phyloP scores from a whole-genome alignment of 208 protist species.

The Phytomonas sp. region DNA sequence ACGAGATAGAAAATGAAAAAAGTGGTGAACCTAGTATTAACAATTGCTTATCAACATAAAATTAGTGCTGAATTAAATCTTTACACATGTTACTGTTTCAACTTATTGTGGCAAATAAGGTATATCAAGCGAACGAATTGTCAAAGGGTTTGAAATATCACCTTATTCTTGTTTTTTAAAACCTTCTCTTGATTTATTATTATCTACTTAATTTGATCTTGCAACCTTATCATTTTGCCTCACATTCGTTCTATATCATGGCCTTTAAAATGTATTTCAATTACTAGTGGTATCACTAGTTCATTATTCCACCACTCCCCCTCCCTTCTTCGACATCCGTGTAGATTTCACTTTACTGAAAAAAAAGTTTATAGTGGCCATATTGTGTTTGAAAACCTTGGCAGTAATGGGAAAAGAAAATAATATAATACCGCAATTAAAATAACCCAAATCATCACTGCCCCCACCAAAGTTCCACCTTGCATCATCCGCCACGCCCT shows the following conservation, averaged over 20 bases:
- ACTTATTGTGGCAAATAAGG: neutral
- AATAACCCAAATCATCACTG: conserved; percentile 24
- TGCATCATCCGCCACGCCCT: conserved; percentile 33
- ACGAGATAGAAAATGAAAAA: neutral
- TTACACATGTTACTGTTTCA: neutral
- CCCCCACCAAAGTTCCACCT: conserved; percentile 33
- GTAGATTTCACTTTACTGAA: neutral
- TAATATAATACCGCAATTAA: conserved; percentile 75
- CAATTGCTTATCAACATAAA: conserved; percentile 5
- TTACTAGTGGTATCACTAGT: neutral
- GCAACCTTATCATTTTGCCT: neutral
- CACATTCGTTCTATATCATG: neutral
- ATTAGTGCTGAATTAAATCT: neutral
- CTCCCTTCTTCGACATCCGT: neutral
- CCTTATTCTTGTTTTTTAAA: neutral
- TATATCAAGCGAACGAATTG: neutral
- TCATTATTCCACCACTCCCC: neutral
- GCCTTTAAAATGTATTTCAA: neutral
- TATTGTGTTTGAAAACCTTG: neutral
- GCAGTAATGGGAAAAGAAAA: conserved; percentile 90
- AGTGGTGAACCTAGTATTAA: conserved; percentile 8
- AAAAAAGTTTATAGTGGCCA: neutral
- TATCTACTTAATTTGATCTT: neutral
- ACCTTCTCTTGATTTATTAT: neutral
- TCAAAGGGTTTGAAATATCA: neutral